These are phyloP conservation scores for Beta macrorhiza DNA, from an alignment of 179 eudicot species.

Conservation along the genomic window DNA sequence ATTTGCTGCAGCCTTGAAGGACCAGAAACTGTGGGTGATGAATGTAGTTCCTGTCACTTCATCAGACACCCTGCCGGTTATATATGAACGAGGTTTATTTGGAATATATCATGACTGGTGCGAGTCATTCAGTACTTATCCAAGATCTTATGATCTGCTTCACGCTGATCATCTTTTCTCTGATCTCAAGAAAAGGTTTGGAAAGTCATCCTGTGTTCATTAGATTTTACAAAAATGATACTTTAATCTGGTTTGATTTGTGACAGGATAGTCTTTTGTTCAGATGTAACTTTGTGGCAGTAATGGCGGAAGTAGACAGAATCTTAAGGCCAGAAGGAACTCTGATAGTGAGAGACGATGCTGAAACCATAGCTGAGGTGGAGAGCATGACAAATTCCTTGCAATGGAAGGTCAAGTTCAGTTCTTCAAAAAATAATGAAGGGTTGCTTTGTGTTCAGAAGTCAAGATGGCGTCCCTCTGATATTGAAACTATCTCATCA, in stretches of 20 bases:
- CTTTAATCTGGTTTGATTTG: neutral
- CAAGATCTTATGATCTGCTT: conserved; percentile 47
- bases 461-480: conserved; percentile 47
- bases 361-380: conserved; percentile 37
- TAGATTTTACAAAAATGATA: neutral
- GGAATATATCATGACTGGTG: conserved; percentile 52
- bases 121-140: conserved; percentile 44
- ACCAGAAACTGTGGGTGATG: conserved; percentile 48
- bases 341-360: conserved; percentile 38
- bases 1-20: conserved; percentile 51
- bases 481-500: conserved; percentile 31
- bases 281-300: conserved; percentile 41
- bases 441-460: conserved; percentile 43
- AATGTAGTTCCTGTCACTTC: conserved; percentile 47
- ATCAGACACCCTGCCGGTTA: conserved; percentile 44
- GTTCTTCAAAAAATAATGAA: conserved; percentile 30
- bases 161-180: conserved; percentile 48
- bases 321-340: conserved; percentile 43
- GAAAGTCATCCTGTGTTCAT: neutral
- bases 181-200: conserved; percentile 37
- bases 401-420: conserved; percentile 34
- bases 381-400: conserved; percentile 42
- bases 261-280: neutral
- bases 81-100: conserved; percentile 47
- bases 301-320: conserved; percentile 50